phyloP scores from a whole-genome alignment of 306 rosid species.

The Quillaja saponaria region DNA sequence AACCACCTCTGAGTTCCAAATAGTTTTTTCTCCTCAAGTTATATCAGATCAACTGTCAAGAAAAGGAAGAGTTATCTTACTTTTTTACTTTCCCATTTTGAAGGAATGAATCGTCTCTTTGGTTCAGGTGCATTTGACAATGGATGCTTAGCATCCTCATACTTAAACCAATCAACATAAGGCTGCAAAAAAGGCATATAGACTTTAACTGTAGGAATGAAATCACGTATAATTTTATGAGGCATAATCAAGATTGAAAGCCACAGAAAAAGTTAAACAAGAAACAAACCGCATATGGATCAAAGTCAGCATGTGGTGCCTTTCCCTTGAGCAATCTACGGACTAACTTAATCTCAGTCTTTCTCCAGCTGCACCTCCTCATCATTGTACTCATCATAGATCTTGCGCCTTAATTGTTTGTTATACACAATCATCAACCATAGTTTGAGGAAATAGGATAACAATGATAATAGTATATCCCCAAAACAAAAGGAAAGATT shows the following conservation, averaged over 20 bases:
- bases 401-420: slow-evolving; percentile 63
- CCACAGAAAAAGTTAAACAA: slow-evolving; percentile 15
- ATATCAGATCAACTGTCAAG: not conserved
- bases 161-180: slow-evolving; percentile 90
- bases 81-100: slow-evolving; percentile 88
- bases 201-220: slow-evolving; percentile 11
- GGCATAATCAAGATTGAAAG: not conserved
- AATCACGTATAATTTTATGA: slow-evolving; percentile 7
- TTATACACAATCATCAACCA: slow-evolving; percentile 24
- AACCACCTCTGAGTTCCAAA: not conserved
- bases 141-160: slow-evolving; percentile 85
- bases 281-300: slow-evolving; percentile 67
- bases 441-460: slow-evolving; percentile 8
- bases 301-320: slow-evolving; percentile 84
- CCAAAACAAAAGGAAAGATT: not conserved
- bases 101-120: slow-evolving; percentile 91
- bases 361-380: slow-evolving; percentile 73
- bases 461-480: slow-evolving; percentile 1
- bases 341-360: slow-evolving; percentile 61
- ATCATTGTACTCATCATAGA: slow-evolving; percentile 75
- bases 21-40: not conserved
- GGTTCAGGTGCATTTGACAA: slow-evolving; percentile 95
- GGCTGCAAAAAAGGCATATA: slow-evolving; percentile 45
- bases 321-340: slow-evolving; percentile 60
- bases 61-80: slow-evolving; percentile 35